Percentiles rank a stretch among this genome's conserved stretches.
These are phyloP conservation scores for Conticribra guillardii DNA, from an alignment of 108 stramenopile genomes.

Conservation along the genomic window DNA sequence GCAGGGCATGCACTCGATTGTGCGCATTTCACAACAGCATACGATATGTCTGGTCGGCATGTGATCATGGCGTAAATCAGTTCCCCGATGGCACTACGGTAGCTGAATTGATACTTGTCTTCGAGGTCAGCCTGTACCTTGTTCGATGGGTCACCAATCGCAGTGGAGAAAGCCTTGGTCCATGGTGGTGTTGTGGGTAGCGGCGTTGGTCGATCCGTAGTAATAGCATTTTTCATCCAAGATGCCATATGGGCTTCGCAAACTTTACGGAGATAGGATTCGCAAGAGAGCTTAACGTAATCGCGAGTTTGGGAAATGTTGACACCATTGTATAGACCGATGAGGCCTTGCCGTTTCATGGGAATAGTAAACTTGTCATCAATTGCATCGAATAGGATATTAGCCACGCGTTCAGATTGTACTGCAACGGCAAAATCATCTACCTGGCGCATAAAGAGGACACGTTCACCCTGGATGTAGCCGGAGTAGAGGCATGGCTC, in stretches of 20 bases:
- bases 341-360: constrained; percentile 34
- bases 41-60: no score
- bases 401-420: neutral
- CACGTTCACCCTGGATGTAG: constrained; percentile 10
- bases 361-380: constrained; percentile 16
- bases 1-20: neutral
- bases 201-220: neutral
- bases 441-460: constrained; percentile 15
- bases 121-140: constrained; percentile 2
- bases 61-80: no score
- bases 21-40: no score
- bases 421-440: constrained; percentile 5
- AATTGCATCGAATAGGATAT: constrained; percentile 4
- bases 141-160: neutral
- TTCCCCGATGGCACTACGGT: neutral
- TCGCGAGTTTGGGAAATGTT: constrained; percentile 36
- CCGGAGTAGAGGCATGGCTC: no score
- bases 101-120: neutral
- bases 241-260: no score
- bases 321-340: constrained; percentile 39
- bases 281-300: no score
- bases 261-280: no score
- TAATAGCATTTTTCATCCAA: no score
- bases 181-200: neutral
- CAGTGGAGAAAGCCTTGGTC: neutral